Percentiles rank a stretch among this genome's conserved stretches.
phyloP scores from a whole-genome alignment of 306 rosid species.

The Abrus precatorius region DNA sequence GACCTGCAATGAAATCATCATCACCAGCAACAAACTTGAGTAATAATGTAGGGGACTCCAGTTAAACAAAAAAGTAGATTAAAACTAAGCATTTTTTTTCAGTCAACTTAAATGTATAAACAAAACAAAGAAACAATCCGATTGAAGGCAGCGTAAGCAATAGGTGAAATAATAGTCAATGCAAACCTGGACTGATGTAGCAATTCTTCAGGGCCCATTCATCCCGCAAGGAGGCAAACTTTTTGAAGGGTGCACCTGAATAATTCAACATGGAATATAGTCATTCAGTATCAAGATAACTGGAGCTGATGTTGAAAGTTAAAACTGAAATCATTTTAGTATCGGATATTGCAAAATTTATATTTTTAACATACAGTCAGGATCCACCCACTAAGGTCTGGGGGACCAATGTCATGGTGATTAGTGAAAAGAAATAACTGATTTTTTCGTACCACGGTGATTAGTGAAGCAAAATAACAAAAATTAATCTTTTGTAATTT shows the following conservation, averaged over 20 bases:
- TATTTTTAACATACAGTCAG: not conserved
- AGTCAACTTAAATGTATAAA: slow-evolving; percentile 17
- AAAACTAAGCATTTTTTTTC: not conserved
- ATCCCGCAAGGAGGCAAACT: slow-evolving; percentile 82
- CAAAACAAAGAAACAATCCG: not conserved
- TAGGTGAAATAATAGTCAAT: not conserved
- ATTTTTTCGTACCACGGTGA: too few relatives aligned
- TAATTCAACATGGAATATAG: slow-evolving; percentile 38
- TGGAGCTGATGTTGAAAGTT: slow-evolving; percentile 20
- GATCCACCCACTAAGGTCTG: not conserved
- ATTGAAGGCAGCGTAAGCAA: not conserved
- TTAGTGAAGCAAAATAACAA: not conserved
- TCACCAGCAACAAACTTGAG: slow-evolving; percentile 3
- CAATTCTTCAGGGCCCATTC: slow-evolving; percentile 94
- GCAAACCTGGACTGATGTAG: slow-evolving; percentile 90
- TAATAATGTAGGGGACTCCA: slow-evolving; percentile 5
- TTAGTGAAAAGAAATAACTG: not conserved
- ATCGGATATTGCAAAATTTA: slow-evolving; percentile 2
- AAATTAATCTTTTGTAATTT: not conserved
- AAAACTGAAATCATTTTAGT: not conserved
- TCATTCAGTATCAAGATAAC: slow-evolving; percentile 33
- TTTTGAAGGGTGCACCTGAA: slow-evolving; percentile 96
- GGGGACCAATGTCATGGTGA: not conserved
- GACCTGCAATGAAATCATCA: slow-evolving; percentile 66
- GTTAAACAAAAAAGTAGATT: slow-evolving; percentile 14